Evolutionary conservation across 805 yeast genomes (phyloP).

Genomic region (Ogataea methylovora): DNA sequence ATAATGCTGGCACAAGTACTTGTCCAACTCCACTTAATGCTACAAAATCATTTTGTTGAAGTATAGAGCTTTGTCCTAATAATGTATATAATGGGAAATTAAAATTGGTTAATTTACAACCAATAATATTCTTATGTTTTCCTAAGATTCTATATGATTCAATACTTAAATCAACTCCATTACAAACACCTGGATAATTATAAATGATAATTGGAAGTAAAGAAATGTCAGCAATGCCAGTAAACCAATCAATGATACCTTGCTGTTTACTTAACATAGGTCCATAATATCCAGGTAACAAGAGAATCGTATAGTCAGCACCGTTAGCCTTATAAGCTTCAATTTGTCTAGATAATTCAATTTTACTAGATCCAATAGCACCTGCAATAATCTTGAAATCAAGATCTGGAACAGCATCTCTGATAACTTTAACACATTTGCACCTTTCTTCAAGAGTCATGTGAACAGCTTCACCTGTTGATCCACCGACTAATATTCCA

Average conservation of each 20-base stretch:
- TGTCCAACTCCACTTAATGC: conserved; percentile 46
- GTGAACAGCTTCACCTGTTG: conserved; percentile 50
- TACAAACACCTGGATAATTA: too few relatives aligned
- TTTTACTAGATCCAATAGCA: conserved; percentile 35
- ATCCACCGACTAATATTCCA: conserved; percentile 43
- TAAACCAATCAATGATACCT: conserved; percentile 37
- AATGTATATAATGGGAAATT: conserved; percentile 39
- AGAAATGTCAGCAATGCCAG: conserved; percentile 35
- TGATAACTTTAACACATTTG: conserved; percentile 23
- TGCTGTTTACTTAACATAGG: conserved; percentile 31
- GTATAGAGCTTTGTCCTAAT: conserved; percentile 34
- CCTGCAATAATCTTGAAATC: conserved; percentile 39
- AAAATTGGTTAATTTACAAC: conserved; percentile 45
- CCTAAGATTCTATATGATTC: conserved; percentile 31
- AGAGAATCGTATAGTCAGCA: conserved; percentile 29
- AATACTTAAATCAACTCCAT: too few relatives aligned
- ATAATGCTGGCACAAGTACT: conserved; percentile 37
- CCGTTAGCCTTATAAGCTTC: conserved; percentile 26
- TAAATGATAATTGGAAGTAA: too few relatives aligned
- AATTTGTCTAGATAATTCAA: conserved; percentile 36
- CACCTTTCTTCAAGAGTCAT: conserved; percentile 37
- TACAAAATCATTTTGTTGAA: conserved; percentile 31
- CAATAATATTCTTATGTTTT: conserved; percentile 36
- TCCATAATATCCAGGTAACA: conserved; percentile 45
- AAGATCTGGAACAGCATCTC: conserved; percentile 27